Percentiles rank a stretch among this genome's conserved stretches.
These are phyloP conservation scores for Neurospora sp. DNA, from an alignment of 495 filamentous ascomycete genomes.

Conservation along the genomic window DNA sequence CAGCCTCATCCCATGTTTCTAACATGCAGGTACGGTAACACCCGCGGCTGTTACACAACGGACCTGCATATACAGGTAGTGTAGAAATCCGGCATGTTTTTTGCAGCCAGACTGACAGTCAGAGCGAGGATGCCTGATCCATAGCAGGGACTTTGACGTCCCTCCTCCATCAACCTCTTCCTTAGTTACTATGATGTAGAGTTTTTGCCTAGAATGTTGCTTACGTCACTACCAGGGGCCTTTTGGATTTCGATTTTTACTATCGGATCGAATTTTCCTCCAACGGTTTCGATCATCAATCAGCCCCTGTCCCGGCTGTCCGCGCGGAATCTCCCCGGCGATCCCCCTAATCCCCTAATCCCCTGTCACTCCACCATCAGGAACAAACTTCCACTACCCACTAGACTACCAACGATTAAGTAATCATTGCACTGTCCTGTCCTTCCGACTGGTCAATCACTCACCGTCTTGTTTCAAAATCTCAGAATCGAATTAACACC, in stretches of 20 bases:
- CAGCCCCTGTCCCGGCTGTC: background rate
- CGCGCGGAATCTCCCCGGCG: background rate
- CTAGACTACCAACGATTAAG: background rate
- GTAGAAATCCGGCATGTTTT: background rate
- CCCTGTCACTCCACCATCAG: background rate
- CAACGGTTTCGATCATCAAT: background rate
- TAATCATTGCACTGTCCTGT: background rate
- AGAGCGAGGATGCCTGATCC: background rate
- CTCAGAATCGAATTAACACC: background rate
- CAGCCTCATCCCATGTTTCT: background rate
- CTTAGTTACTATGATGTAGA: too few species aligned
- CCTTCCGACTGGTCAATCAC: background rate
- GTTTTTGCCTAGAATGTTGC: too few species aligned
- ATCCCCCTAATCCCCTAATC: background rate
- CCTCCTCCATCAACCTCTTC: too few species aligned
- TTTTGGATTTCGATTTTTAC: background rate
- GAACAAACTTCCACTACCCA: background rate
- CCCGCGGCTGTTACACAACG: background rate
- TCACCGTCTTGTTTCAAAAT: background rate
- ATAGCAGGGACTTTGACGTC: too few species aligned
- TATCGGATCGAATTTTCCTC: background rate
- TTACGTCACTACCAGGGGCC: background rate
- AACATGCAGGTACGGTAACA: background rate
- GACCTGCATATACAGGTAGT: background rate
- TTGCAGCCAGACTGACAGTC: too few species aligned